A percentile compares a stretch with the other conserved stretches of the same genome.
phyloP scores from a whole-genome alignment of 192 early-diverging fungal genomes.

The Mortierella antarctica region DNA sequence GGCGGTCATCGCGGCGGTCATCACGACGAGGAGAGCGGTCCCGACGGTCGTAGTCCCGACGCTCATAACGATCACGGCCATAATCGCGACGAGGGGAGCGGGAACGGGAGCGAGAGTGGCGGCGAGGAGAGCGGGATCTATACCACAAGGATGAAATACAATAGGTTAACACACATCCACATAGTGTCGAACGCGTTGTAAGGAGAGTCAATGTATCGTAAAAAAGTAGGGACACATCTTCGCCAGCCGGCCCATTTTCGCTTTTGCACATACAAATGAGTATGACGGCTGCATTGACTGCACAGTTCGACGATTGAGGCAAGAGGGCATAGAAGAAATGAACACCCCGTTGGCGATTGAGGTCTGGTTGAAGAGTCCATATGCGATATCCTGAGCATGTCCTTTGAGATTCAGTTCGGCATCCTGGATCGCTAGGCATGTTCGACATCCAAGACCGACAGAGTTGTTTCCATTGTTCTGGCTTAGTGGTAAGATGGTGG shows the following conservation, averaged over 20 bases:
- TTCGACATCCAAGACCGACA: too few species aligned
- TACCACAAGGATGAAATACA: not conserved
- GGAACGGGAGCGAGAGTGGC: conserved; percentile 29
- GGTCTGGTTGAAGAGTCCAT: too few species aligned
- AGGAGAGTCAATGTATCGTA: not conserved
- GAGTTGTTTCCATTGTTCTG: too few species aligned
- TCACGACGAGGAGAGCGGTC: conserved; percentile 23
- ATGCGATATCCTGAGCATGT: too few species aligned
- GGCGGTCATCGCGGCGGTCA: conserved; percentile 12
- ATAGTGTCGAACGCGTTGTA: not conserved
- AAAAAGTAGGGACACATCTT: not conserved
- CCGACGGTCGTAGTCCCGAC: conserved; percentile 7
- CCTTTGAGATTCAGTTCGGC: too few species aligned
- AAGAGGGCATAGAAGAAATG: not conserved
- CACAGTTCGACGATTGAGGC: conserved; percentile 31
- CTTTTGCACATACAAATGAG: conserved; percentile 39
- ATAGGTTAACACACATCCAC: not conserved
- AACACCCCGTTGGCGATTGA: conserved; percentile 1
- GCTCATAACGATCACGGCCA: conserved; percentile 24
- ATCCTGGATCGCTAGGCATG: too few species aligned
- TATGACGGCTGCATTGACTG: conserved; percentile 24
- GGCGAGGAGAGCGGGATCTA: conserved; percentile 36
- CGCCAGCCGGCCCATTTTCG: too few species aligned
- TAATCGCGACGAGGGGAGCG: conserved; percentile 39
- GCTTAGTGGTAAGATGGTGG: too few species aligned